phyloP scores from a whole-genome alignment of 2,329 filamentous ascomycete genomes.

The Hypomyces rosellus region DNA sequence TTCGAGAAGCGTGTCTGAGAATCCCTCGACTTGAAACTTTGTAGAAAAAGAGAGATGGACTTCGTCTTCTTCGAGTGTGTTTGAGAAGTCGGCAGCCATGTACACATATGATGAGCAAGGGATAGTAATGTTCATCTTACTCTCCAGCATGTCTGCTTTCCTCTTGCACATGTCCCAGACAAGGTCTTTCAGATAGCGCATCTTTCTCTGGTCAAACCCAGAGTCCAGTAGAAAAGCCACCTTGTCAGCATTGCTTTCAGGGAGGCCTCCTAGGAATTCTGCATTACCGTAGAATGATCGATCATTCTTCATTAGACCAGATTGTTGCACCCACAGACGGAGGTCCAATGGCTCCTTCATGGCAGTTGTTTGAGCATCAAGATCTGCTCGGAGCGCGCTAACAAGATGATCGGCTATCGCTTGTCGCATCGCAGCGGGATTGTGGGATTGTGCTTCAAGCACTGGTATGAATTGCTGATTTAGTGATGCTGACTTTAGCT shows the following conservation, averaged over 20 bases:
- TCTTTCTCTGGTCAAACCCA: slow-evolving; percentile 50
- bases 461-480: slow-evolving; percentile 66
- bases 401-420: slow-evolving; percentile 44
- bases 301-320: slow-evolving; percentile 27
- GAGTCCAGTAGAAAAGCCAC: slow-evolving; percentile 50
- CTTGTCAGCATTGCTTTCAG: slow-evolving; percentile 41
- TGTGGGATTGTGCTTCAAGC: slow-evolving; percentile 51
- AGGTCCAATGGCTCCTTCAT: slow-evolving; percentile 45
- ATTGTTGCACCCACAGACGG: slow-evolving; percentile 47
- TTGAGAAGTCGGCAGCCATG: slow-evolving; percentile 63
- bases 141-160: slow-evolving; percentile 48
- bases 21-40: slow-evolving; percentile 52
- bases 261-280: slow-evolving; percentile 44
- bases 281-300: slow-evolving; percentile 34
- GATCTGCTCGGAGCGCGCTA: slow-evolving; percentile 43
- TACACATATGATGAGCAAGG: slow-evolving; percentile 55
- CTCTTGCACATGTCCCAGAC: slow-evolving; percentile 41
- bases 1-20: slow-evolving; percentile 48
- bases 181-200: slow-evolving; percentile 42
- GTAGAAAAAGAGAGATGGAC: slow-evolving; percentile 62
- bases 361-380: slow-evolving; percentile 45
- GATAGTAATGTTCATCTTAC: slow-evolving; percentile 55
- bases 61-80: slow-evolving; percentile 55
- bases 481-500: slow-evolving; percentile 42
- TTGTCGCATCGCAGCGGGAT: slow-evolving; percentile 37